These are phyloP conservation scores for Spizellomyces punctatus DNA, from an alignment of 192 early-diverging fungal species.

Conservation along the genomic window DNA sequence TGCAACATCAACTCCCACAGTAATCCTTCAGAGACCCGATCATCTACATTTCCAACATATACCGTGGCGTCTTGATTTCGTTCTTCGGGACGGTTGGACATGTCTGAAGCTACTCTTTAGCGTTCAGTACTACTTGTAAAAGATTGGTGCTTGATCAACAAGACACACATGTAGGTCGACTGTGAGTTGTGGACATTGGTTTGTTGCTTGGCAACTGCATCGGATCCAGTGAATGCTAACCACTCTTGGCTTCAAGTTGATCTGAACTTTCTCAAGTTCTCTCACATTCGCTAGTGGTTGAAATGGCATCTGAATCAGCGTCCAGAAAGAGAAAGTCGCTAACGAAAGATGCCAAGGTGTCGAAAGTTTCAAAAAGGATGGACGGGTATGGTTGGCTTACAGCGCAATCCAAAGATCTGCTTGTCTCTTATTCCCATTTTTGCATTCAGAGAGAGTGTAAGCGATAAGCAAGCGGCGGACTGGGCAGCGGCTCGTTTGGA, in stretches of 20 bases:
- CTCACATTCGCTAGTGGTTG: too few relatives aligned
- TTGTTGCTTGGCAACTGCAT: too few relatives aligned
- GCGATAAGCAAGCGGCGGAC: constrained; percentile 4
- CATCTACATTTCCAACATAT: constrained; percentile 97
- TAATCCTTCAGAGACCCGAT: constrained; percentile 87
- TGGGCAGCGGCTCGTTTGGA: constrained; percentile 27
- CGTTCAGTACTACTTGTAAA: too few relatives aligned
- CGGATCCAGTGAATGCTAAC: too few relatives aligned
- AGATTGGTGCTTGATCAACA: too few relatives aligned
- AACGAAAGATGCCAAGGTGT: too few relatives aligned
- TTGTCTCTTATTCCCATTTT: not conserved
- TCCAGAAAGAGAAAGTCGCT: too few relatives aligned
- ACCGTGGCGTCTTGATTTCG: constrained; percentile 98
- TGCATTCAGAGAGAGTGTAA: not conserved
- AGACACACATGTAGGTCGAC: too few relatives aligned
- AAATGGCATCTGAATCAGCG: too few relatives aligned
- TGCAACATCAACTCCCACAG: constrained; percentile 99
- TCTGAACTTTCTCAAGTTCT: too few relatives aligned
- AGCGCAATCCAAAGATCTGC: not conserved
- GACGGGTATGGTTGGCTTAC: not conserved
- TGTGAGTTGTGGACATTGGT: too few relatives aligned
- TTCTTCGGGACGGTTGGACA: constrained; percentile 55
- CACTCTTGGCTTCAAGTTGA: too few relatives aligned
- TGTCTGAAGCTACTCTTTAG: not conserved
- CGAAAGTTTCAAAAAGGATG: not conserved